Evolutionary conservation across 164 flowering plant genomes (phyloP), one percentile per base, ranked within the genome.

Genomic region (Dillenia turbinata): DNA sequence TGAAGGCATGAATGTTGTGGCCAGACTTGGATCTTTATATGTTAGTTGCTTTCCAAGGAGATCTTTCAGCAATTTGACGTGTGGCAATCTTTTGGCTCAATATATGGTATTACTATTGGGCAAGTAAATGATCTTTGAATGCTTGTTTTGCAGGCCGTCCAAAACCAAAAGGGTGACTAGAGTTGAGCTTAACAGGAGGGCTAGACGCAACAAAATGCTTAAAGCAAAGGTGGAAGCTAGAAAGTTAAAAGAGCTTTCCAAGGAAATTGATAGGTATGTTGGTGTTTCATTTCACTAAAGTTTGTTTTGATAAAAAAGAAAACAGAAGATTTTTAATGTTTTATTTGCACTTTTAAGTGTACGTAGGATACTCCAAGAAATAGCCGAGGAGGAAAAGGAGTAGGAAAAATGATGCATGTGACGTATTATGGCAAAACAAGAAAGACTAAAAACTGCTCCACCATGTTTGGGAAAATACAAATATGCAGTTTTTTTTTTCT

Each of bases 391-490:
- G 65, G 96, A 94, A 55, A 85, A 83, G 72, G 96, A 91, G 73
- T 89, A 88, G 75, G 59, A 81, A 1, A 87, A 78, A 60, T 80
- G 82, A 70, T 93, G 72, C 74, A 43, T 81, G 3, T 75, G 99
- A 44, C 85, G 89, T 14, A 62, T 63, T 62, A 72, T 83, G 49
- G 90, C 92, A 17, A 83, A 79, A 70, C 79, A 86, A 81, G 99
- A 94, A 53, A 88, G 81, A 74, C 71, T 84, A 24, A 94, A 86
- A 80, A 49, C 69, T 10, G 63, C 73, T 49, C 99, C 99, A 14
- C 96, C 99, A 9, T 96, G 99, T 61, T 60, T 94, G 71, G 99
- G 99, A 50, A 94, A 79, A 70, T 80, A 82, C 81, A 91, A 89
- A 97, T 94, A 85, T 56, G 81, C 49, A 24, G 1, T 24, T 24